Evolutionary conservation across 164 flowering plant genomes (phyloP).

Genomic region (Macadamia integrifolia): DNA sequence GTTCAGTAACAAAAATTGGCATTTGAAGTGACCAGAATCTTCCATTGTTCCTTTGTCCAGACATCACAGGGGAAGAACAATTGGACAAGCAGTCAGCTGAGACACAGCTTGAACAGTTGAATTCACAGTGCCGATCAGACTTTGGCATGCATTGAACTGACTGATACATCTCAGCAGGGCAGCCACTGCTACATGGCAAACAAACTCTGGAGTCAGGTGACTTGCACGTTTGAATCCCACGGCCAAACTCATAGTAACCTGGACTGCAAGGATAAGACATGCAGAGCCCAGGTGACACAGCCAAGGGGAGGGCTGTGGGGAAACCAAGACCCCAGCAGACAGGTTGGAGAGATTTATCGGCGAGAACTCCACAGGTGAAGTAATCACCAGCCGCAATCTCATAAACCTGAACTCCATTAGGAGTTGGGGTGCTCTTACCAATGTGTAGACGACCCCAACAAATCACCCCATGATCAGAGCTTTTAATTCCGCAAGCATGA

Average conservation of each 20-base stretch:
- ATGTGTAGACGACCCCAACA: conserved; percentile 87
- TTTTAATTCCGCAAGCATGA: conserved; percentile 84
- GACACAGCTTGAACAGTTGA: conserved; percentile 64
- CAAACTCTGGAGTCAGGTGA: conserved; percentile 44
- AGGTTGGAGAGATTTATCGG: conserved; percentile 52
- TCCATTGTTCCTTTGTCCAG: conserved; percentile 24
- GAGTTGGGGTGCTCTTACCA: conserved; percentile 56
- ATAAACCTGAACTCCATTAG: conserved; percentile 47
- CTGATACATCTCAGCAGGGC: conserved; percentile 65
- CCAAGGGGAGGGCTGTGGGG: conserved; percentile 71
- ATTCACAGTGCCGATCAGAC: conserved; percentile 57
- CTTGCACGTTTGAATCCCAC: conserved; percentile 44
- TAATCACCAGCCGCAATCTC: conserved; percentile 88
- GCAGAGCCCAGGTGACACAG: conserved; percentile 78
- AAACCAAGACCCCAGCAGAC: conserved; percentile 82
- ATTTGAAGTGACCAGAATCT: conserved; percentile 59
- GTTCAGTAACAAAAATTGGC: conserved; percentile 70
- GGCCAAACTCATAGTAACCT: conserved; percentile 47
- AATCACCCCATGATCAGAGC: conserved; percentile 49
- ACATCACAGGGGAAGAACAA: conserved; percentile 35
- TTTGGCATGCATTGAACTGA: conserved; percentile 33
- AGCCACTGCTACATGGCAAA: conserved; percentile 62
- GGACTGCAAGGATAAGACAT: conserved; percentile 42
- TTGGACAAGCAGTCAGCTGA: conserved; percentile 52
- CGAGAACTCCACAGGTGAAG: conserved; percentile 82